Evolutionary conservation across 2,329 filamentous ascomycete genomes (phyloP).

Genomic region (Fusarium sp.): DNA sequence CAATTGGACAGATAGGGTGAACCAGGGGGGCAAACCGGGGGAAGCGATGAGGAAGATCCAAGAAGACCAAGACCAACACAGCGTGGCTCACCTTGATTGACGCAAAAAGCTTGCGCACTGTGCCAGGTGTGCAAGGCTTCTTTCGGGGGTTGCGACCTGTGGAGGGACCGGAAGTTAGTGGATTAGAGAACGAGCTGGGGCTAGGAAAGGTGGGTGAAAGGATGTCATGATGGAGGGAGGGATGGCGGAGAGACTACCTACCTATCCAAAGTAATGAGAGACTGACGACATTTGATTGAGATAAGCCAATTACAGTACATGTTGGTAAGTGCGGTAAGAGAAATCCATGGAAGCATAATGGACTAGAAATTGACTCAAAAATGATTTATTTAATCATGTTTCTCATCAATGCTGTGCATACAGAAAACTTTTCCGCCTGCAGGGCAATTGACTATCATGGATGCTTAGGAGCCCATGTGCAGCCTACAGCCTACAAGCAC

Average conservation of each 20-base stretch:
- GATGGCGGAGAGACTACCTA: slow-evolving; percentile 23
- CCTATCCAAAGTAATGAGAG: slow-evolving; percentile 5
- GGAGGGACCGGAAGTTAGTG: slow-evolving; percentile 13
- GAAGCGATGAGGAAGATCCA: slow-evolving; percentile 32
- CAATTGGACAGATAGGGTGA: slow-evolving; percentile 35
- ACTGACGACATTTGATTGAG: slow-evolving; percentile 20
- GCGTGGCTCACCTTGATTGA: slow-evolving; percentile 22
- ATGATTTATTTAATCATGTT: background rate
- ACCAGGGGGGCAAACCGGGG: slow-evolving; percentile 32
- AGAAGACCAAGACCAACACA: slow-evolving; percentile 34
- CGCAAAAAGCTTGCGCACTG: slow-evolving; percentile 12
- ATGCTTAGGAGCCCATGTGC: background rate
- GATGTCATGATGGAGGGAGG: slow-evolving; percentile 37
- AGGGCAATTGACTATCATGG: slow-evolving; percentile 14
- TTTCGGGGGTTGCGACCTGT: slow-evolving; percentile 24
- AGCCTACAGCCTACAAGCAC: background rate
- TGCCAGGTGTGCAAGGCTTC: slow-evolving; percentile 26
- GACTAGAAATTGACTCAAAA: background rate
- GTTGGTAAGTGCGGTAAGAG: background rate
- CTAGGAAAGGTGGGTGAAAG: slow-evolving; percentile 34
- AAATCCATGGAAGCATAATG: background rate
- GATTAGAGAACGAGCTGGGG: slow-evolving; percentile 29
- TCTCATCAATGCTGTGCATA: background rate
- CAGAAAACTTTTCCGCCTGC: slow-evolving; percentile 16
- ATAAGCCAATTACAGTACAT: slow-evolving; percentile 11